Conservation (phyloP, 352 stramenopile species). For the Globisporangium paroecandrum region DNA sequence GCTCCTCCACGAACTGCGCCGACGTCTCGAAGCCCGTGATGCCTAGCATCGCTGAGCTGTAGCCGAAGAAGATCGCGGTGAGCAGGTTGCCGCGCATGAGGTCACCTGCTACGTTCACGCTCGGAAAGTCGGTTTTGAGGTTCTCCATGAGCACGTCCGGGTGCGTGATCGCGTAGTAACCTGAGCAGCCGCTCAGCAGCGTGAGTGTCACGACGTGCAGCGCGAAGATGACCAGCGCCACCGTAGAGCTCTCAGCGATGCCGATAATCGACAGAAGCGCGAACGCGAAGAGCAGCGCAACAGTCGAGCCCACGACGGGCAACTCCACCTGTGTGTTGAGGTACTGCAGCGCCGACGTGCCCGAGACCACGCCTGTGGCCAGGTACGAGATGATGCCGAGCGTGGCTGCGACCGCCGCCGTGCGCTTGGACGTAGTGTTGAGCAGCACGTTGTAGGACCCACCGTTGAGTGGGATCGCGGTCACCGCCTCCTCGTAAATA, state of each 20-base stretch:
- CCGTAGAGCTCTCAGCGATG: constrained; percentile 82
- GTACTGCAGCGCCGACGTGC: constrained; percentile 58
- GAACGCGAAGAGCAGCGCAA: constrained; percentile 77
- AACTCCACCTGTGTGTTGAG: constrained; percentile 52
- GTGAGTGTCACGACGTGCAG: constrained; percentile 78
- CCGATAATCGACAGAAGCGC: constrained; percentile 78
- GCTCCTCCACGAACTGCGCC: constrained; percentile 90
- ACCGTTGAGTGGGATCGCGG: constrained; percentile 87
- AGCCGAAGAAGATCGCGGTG: constrained; percentile 77
- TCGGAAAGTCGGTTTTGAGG: constrained; percentile 60
- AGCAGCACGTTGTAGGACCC: constrained; percentile 91
- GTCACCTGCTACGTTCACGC: constrained; percentile 38
- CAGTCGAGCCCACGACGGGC: constrained; percentile 37
- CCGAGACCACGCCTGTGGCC: constrained; percentile 78
- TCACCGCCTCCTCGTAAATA: constrained; percentile 91
- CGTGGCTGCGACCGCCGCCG: constrained; percentile 83
- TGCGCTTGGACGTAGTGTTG: constrained; percentile 89
- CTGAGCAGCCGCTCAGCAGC: constrained; percentile 53
- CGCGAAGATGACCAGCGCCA: constrained; percentile 85
- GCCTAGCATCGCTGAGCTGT: constrained; percentile 84
- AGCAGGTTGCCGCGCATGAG: constrained; percentile 41
- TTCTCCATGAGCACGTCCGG: constrained; percentile 59
- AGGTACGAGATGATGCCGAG: constrained; percentile 92
- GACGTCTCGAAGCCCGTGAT: constrained; percentile 91
- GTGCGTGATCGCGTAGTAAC: constrained; percentile 63